A percentile compares a stretch with the other conserved stretches of the same genome.
phyloP scores from a whole-genome alignment of 2,329 filamentous ascomycete species.

The Lasiodiplodia hormozganensis region DNA sequence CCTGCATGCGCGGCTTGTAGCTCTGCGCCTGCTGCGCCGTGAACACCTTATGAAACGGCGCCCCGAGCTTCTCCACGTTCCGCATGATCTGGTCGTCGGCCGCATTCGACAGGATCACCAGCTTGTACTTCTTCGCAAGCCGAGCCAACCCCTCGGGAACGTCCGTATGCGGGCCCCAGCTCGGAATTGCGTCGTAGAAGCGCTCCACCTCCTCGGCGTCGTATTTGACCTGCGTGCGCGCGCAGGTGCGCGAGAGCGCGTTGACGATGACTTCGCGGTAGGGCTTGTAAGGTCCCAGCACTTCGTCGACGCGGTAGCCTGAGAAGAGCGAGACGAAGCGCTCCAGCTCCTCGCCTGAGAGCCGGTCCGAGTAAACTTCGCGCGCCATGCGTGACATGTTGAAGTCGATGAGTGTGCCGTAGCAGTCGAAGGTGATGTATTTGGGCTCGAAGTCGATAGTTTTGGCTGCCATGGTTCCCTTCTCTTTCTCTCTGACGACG shows the following conservation, averaged over 20 bases:
- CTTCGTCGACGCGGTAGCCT: constrained; percentile 28
- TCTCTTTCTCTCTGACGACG: too few relatives aligned
- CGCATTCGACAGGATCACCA: constrained; percentile 28
- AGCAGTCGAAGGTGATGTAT: constrained; percentile 30
- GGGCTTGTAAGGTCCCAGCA: constrained; percentile 27
- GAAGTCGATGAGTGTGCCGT: constrained; percentile 29
- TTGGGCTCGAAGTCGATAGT: constrained; percentile 28
- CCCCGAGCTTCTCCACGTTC: constrained; percentile 27
- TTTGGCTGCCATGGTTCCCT: neutral
- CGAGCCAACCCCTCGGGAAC: constrained; percentile 17
- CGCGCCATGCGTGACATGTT: constrained; percentile 29
- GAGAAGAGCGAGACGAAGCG: constrained; percentile 28
- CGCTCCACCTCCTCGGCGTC: constrained; percentile 1
- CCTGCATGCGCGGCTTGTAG: constrained; percentile 29
- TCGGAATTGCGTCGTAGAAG: constrained; percentile 25
- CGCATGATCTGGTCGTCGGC: constrained; percentile 27
- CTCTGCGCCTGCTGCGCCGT: constrained; percentile 27
- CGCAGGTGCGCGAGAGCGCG: constrained; percentile 21
- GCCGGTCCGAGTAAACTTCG: constrained; percentile 10
- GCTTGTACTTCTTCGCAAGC: constrained; percentile 23
- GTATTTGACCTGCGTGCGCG: constrained; percentile 7
- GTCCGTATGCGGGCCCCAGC: constrained; percentile 28
- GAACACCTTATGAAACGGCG: constrained; percentile 25
- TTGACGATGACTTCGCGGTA: constrained; percentile 28
- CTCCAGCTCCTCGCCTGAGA: constrained; percentile 9